Evolutionary conservation across 352 stramenopile species (phyloP).

Genomic region (Aphanomyces invadans): DNA sequence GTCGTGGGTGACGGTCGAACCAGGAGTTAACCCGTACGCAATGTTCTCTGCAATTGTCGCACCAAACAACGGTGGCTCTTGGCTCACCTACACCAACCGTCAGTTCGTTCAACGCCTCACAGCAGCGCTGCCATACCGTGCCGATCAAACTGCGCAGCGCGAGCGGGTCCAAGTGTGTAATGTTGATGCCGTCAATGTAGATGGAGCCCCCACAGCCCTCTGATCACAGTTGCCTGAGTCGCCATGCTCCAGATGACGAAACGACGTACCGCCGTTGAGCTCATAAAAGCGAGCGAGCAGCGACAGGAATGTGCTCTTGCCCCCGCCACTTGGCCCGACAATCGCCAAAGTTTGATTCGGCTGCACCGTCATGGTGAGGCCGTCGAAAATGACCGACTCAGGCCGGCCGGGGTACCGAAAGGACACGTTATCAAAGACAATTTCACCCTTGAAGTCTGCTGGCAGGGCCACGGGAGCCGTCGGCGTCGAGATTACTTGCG

Average conservation of each 20-base stretch:
- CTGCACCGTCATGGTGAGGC: constrained; percentile 19
- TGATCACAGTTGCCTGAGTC: background rate
- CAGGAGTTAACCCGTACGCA: constrained; percentile 46
- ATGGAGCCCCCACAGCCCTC: constrained; percentile 44
- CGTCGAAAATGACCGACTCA: constrained; percentile 22
- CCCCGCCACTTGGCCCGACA: constrained; percentile 35
- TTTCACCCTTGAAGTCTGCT: constrained; percentile 38
- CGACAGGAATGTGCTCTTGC: constrained; percentile 79
- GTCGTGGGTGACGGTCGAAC: constrained; percentile 40
- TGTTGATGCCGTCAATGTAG: constrained; percentile 48
- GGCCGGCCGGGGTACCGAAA: constrained; percentile 24
- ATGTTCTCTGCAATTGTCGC: constrained; percentile 74
- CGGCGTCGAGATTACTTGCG: constrained; percentile 37
- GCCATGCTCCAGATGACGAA: too few relatives aligned
- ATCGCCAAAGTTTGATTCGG: constrained; percentile 26
- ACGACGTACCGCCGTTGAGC: constrained; percentile 56
- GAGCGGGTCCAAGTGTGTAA: constrained; percentile 42
- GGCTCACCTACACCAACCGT: constrained; percentile 35
- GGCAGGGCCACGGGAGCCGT: constrained; percentile 32
- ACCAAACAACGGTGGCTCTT: constrained; percentile 67
- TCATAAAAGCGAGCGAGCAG: constrained; percentile 90
- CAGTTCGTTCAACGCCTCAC: background rate
- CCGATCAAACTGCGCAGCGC: constrained; percentile 56
- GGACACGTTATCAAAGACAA: constrained; percentile 44
- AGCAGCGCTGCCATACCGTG: constrained; percentile 32